Evolutionary conservation across 352 stramenopile genomes (phyloP), one percentile per base, ranked within the genome.

Genomic region (Phytophthora fragariaefolia): DNA sequence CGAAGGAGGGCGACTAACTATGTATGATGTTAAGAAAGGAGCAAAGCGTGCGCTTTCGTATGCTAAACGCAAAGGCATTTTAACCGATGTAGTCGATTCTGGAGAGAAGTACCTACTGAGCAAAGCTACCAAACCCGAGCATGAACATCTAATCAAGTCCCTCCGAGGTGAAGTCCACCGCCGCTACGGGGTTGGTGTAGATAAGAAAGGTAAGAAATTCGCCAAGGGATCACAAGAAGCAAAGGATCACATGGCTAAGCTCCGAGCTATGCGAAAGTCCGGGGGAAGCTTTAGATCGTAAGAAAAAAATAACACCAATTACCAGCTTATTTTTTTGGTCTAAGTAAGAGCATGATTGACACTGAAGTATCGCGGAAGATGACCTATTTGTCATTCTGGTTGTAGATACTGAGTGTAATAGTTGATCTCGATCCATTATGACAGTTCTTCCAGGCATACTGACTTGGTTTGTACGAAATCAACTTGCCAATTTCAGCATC

Each of bases 391-490:
- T 61, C 59, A 22, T 67, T 47, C 32, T 67, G 50, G 49, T 67
- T 57, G 20, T 45, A 59, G 13, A 67, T 61, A 27, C 13, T 49
- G 12, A 67, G 28, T 6, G 22, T 55, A 6, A 67, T 48, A 12
- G 59, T 49, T 6, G 48, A 46, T 27, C 51, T 30, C 27, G 49
- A 40, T 15, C 58, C 58, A 28, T 67, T 47, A 15, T 60, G 27
- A 15, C 23, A 46, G 17, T 36, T 53, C 59, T 61, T 67, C 59
- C 59, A 67, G 15, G 51, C 49, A 54, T 53, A 67, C 15, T 67
- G 43, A 36, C 34, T 58, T 18, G 58, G 58, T 10, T 53, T 47
- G 6, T 70, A 69, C 0, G 0, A 15, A 15, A 69, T 64, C 2
- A 69, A 10, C 20, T 69, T 6, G 22, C 62, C 55, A n/a, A 65